These are phyloP conservation scores for Davidsoniella neocaledoniae DNA, from an alignment of 2,329 filamentous ascomycete species.

Conservation along the genomic window DNA sequence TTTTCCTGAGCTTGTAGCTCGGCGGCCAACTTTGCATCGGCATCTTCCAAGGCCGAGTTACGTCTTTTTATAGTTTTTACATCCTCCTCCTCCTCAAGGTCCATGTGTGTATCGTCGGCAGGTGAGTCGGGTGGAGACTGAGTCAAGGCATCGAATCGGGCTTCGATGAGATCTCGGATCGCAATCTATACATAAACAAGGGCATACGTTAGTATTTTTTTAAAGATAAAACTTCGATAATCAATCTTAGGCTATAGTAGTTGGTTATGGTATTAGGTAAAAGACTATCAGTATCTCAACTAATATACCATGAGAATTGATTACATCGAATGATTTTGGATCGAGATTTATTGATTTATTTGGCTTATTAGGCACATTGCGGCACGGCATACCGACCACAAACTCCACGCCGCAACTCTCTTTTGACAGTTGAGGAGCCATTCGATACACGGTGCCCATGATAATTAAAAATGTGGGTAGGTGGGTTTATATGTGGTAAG, in stretches of 20 bases:
- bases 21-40: constrained; percentile 75
- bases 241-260: too few relatives aligned
- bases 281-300: too few relatives aligned
- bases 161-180: constrained; percentile 56
- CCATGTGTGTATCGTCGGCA: constrained; percentile 1
- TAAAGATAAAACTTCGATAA: background rate
- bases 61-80: constrained; percentile 21
- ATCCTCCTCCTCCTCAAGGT: constrained; percentile 17
- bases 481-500: constrained; percentile 1
- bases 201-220: background rate
- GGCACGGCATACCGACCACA: too few relatives aligned
- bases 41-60: constrained; percentile 35
- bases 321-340: too few relatives aligned
- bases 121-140: constrained; percentile 25
- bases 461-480: background rate
- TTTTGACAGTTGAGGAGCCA: too few relatives aligned
- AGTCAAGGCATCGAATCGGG: constrained; percentile 55
- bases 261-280: too few relatives aligned
- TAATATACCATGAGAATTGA: too few relatives aligned
- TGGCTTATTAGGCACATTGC: too few relatives aligned
- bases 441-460: background rate
- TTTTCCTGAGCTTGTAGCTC: constrained; percentile 89
- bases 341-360: too few relatives aligned
- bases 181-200: constrained; percentile 31
- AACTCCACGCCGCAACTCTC: too few relatives aligned